phyloP scores from a whole-genome alignment of 768 basidiomycete species.

The Cubamyces lactineus region DNA sequence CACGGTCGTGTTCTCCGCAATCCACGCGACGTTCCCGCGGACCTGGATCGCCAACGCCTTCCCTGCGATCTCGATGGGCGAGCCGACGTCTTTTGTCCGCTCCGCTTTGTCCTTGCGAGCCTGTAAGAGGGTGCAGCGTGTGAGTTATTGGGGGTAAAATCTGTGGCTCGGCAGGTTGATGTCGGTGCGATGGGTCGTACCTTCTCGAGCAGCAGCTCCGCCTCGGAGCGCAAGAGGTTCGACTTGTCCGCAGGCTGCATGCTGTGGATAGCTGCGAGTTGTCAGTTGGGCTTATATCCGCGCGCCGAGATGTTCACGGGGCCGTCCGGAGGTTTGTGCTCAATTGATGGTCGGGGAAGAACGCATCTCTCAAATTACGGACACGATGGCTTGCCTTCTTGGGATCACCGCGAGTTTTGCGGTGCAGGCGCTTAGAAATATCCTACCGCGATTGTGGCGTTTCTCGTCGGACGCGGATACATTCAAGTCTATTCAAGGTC shows the following conservation, averaged over 20 bases:
- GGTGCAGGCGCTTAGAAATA: slow-evolving; percentile 9
- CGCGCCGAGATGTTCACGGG: neutral
- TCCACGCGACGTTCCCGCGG: slow-evolving; percentile 72
- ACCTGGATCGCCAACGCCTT: slow-evolving; percentile 76
- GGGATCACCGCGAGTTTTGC: slow-evolving; percentile 1
- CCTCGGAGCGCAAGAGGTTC: slow-evolving; percentile 74
- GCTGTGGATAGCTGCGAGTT: neutral
- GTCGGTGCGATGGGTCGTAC: slow-evolving; percentile 40
- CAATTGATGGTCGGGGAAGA: slow-evolving; percentile 12
- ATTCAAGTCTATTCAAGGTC: too few relatives aligned
- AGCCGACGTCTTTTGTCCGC: slow-evolving; percentile 69
- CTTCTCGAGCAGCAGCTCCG: slow-evolving; percentile 65
- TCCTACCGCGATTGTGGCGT: neutral
- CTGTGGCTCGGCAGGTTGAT: slow-evolving; percentile 1
- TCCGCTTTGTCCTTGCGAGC: slow-evolving; percentile 75
- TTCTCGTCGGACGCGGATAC: too few relatives aligned
- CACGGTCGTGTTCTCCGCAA: slow-evolving; percentile 83
- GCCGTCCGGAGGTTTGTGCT: slow-evolving; percentile 1
- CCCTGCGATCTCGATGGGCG: slow-evolving; percentile 75
- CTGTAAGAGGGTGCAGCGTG: slow-evolving; percentile 39
- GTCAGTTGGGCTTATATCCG: neutral
- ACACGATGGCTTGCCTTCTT: slow-evolving; percentile 7
- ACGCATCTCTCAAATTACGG: neutral
- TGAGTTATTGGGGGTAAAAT: neutral
- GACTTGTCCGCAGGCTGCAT: slow-evolving; percentile 34